Percentiles rank a stretch among this genome's conserved stretches.
phyloP scores from a whole-genome alignment of 129 eudicot species.

The Ambrosia artemisiifolia region DNA sequence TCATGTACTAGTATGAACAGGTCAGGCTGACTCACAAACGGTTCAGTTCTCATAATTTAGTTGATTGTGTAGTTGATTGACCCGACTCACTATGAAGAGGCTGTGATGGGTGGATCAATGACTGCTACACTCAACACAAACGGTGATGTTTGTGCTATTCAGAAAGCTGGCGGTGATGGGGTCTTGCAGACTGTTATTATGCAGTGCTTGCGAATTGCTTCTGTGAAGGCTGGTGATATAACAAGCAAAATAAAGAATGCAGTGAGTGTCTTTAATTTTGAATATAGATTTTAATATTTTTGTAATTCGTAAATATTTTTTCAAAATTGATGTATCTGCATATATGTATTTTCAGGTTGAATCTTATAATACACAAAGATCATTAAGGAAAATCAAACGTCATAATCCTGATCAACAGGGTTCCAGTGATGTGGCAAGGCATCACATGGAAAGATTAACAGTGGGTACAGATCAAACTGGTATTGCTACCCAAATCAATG shows the following conservation, averaged over 20 bases:
- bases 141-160: constrained; percentile 96
- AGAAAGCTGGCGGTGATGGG: constrained; percentile 92
- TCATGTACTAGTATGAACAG: background rate
- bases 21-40: background rate
- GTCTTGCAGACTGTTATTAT: constrained; percentile 72
- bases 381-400: constrained; percentile 56
- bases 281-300: background rate
- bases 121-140: constrained; percentile 79
- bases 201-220: constrained; percentile 92
- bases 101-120: constrained; percentile 88
- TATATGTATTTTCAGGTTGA: constrained; percentile 53
- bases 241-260: constrained; percentile 70
- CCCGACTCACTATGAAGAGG: constrained; percentile 87
- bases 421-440: constrained; percentile 26
- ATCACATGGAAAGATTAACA: constrained; percentile 36
- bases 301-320: background rate
- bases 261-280: constrained; percentile 47
- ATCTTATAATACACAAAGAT: constrained; percentile 48
- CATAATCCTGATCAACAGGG: constrained; percentile 40
- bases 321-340: background rate
- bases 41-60: background rate
- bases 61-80: constrained; percentile 64
- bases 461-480: constrained; percentile 30
- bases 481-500: constrained; percentile 34
- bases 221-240: constrained; percentile 80